Evolutionary conservation across 768 basidiomycete genomes (phyloP).

Genomic region (Boletus insuetus): DNA sequence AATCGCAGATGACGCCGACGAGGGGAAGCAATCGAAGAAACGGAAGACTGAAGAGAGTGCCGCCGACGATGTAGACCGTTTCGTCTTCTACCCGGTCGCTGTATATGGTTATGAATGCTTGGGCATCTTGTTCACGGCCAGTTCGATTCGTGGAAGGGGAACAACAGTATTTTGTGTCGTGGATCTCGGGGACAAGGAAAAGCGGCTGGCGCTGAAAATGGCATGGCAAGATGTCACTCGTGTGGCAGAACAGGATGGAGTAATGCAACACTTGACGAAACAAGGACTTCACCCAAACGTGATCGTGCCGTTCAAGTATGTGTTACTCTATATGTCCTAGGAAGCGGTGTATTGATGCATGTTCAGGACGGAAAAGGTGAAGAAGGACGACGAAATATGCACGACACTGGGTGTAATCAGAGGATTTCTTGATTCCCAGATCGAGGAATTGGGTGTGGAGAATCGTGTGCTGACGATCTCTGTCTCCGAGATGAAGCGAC

Average conservation of each 20-base stretch:
- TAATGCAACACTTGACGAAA: neutral
- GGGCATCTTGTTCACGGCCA: neutral
- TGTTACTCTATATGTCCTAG: neutral
- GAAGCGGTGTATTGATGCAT: neutral
- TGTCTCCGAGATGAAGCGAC: neutral
- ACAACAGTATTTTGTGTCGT: slow-evolving; percentile 7
- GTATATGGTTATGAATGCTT: neutral
- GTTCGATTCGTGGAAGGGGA: slow-evolving; percentile 12
- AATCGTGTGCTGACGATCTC: neutral
- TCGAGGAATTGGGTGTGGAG: neutral
- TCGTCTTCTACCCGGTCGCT: too few species aligned
- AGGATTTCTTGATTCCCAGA: neutral
- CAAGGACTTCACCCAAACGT: neutral
- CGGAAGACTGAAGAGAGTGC: too few species aligned
- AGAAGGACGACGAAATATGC: neutral
- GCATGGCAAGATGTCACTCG: neutral
- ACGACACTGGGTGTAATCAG: neutral
- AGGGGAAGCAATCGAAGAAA: neutral
- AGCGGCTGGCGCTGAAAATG: neutral
- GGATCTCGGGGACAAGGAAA: neutral
- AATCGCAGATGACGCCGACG: neutral
- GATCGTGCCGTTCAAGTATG: neutral
- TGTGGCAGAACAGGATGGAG: neutral
- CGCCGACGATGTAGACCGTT: too few species aligned
- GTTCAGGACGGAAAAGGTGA: neutral